Conservation (phyloP, 768 basidiomycete species). For the Auriscalpium vulgare region DNA sequence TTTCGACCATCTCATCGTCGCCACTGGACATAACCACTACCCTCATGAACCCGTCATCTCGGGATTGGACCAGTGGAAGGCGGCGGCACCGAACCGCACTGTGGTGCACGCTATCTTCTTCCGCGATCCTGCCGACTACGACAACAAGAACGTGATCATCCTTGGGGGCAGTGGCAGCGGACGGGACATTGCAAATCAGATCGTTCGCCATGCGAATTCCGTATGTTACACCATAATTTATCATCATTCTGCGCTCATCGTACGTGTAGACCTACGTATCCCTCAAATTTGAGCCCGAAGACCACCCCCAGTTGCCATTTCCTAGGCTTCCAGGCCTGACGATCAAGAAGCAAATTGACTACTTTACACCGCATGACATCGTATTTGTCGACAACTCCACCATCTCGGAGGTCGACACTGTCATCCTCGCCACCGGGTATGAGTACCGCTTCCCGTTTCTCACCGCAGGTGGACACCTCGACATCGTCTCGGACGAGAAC, state of each 20-base stretch:
- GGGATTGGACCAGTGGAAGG: slow-evolving; percentile 44
- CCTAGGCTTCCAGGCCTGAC: slow-evolving; percentile 1
- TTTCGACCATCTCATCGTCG: slow-evolving; percentile 49
- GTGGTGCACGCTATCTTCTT: slow-evolving; percentile 49
- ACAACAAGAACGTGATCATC: slow-evolving; percentile 37
- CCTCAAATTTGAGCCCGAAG: slow-evolving; percentile 25
- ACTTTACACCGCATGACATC: slow-evolving; percentile 37
- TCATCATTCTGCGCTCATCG: slow-evolving; percentile 31
- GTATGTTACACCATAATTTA: slow-evolving; percentile 26
- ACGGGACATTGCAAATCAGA: slow-evolving; percentile 38
- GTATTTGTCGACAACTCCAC: slow-evolving; percentile 41
- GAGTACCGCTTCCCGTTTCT: slow-evolving; percentile 45
- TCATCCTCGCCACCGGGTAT: slow-evolving; percentile 52
- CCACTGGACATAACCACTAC: slow-evolving; percentile 46
- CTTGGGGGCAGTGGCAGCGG: slow-evolving; percentile 42
- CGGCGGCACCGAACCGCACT: slow-evolving; percentile 24
- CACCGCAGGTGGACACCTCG: slow-evolving; percentile 14
- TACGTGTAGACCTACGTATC: slow-evolving; percentile 35
- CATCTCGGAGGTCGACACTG: slow-evolving; percentile 31
- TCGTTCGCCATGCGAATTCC: slow-evolving; percentile 30
- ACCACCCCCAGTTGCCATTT: slow-evolving; percentile 7
- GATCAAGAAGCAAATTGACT: slow-evolving; percentile 36
- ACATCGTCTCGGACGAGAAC: slow-evolving; percentile 6
- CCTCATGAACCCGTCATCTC: slow-evolving; percentile 39
- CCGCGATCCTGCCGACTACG: slow-evolving; percentile 36